A percentile compares a stretch with the other conserved stretches of the same genome.
phyloP scores from a whole-genome alignment of 305 asterid genomes.

The Fraxinus dipetala region DNA sequence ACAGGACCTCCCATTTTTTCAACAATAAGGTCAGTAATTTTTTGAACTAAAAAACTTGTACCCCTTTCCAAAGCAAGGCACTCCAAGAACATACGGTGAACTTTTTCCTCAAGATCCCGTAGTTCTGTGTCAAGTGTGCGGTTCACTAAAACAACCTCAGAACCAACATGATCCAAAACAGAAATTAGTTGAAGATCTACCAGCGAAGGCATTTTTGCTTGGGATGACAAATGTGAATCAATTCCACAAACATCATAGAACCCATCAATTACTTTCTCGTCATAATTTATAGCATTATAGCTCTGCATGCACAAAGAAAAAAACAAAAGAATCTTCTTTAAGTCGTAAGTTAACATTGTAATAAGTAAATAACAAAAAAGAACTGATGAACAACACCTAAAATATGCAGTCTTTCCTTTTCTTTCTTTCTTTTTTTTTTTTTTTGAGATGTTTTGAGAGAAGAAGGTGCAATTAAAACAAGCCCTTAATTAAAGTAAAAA shows the following conservation, averaged over 20 bases:
- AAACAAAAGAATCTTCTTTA: constrained; percentile 12
- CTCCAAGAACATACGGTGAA: constrained; percentile 54
- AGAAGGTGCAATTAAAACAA: neutral
- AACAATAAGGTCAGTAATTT: constrained; percentile 75
- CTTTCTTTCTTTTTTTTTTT: neutral
- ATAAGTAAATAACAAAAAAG: neutral
- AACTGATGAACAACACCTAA: neutral
- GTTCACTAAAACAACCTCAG: constrained; percentile 80
- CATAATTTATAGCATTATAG: constrained; percentile 76
- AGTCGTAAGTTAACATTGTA: constrained; percentile 6
- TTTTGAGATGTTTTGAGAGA: neutral
- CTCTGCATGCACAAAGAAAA: constrained; percentile 63
- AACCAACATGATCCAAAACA: constrained; percentile 51
- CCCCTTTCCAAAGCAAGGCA: constrained; percentile 45
- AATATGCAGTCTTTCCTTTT: neutral
- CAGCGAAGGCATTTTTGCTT: constrained; percentile 74
- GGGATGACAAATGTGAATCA: constrained; percentile 52
- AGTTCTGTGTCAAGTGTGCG: constrained; percentile 66
- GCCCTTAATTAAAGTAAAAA: neutral
- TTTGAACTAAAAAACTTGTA: constrained; percentile 63
- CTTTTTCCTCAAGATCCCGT: constrained; percentile 81
- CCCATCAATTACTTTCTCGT: constrained; percentile 84
- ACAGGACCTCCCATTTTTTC: constrained; percentile 92
- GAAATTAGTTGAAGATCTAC: constrained; percentile 67
- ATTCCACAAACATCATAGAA: constrained; percentile 90